Evolutionary conservation across 1,284 basidiomycete species (phyloP), one percentile per base, ranked within the genome.

Genomic region (Cystobasidiaceae sp.): DNA sequence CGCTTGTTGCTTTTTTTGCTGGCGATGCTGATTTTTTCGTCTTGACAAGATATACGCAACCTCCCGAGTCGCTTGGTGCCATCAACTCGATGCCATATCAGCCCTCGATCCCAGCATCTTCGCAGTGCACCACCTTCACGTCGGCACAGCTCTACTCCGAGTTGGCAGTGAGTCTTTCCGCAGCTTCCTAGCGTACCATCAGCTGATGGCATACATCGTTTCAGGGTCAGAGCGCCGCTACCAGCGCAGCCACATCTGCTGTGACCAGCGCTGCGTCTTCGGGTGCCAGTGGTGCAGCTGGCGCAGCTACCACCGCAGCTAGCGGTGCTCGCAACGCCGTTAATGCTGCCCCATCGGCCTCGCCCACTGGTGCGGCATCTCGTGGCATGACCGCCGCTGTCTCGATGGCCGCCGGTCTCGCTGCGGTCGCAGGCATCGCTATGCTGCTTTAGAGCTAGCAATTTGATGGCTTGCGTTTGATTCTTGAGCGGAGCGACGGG

Each of bases 41-140:
- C 17, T 17, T 23, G 19, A 28, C 4, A 37, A 62, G 60, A 33
- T 86, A 83, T 77, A 77, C 78, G 27, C 85, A 87, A 75, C 84
- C 85, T 23, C 77, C 84, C 44, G 82, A 86, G 70, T 80, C 81
- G 8, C 78, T 84, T 39, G 83, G 84, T 11, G 74, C 82, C 7
- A 84, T 84, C 73, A 76, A 76, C 45, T 79, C 80, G 8, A 79
- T 87, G 32, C 86, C 87, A 0, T 89, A 86, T 78, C 79, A 79
- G 0, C 78, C 86, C 9, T 75, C 74, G 8, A 75, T 85, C 28
- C 86, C 88, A 4, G 76, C 83, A 0, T 83, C 82, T 28, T 84
- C 83, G 51, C 83, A 83, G 77, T 90, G 88, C 74, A 78, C 80
- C 30, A 80, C 82, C 1, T 84, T 80, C 75, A 72, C 78, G 23